phyloP scores from a whole-genome alignment of 495 filamentous ascomycete species.

The Podospora fimiseda region DNA sequence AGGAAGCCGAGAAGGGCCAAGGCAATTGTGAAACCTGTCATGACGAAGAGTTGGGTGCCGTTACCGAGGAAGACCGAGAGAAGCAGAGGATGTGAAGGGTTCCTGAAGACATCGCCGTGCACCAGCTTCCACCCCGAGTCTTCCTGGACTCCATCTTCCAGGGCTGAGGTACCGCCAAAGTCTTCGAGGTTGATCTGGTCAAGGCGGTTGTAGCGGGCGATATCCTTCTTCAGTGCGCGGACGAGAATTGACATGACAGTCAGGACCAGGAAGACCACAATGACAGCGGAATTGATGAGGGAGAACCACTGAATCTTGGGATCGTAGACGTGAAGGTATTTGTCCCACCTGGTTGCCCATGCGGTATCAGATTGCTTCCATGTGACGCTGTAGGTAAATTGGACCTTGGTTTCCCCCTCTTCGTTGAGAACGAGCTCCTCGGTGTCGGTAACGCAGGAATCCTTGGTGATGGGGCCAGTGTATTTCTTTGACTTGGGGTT shows the following conservation, averaged over 20 bases:
- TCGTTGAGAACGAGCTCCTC: conserved; percentile 59
- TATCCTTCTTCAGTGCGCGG: conserved; percentile 84
- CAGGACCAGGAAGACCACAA: conserved; percentile 83
- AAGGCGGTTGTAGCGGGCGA: conserved; percentile 88
- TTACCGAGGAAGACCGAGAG: conserved; percentile 87
- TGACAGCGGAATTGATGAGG: conserved; percentile 86
- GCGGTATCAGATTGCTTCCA: conserved; percentile 74
- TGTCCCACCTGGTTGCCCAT: conserved; percentile 97
- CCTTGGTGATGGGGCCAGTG: conserved; percentile 47
- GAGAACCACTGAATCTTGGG: conserved; percentile 98
- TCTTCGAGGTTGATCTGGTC: conserved; percentile 84
- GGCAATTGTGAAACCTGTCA: conserved; percentile 88
- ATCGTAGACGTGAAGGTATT: conserved; percentile 91
- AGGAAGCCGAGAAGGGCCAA: conserved; percentile 93
- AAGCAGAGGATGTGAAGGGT: conserved; percentile 73
- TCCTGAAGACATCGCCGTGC: conserved; percentile 93
- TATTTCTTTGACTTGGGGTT: conserved; percentile 66
- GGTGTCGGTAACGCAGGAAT: conserved; percentile 53
- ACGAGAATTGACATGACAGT: conserved; percentile 87
- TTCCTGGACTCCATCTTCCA: conserved; percentile 93
- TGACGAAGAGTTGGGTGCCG: conserved; percentile 93
- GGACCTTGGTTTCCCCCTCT: conserved; percentile 56
- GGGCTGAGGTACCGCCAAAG: conserved; percentile 62
- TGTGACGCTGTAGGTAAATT: conserved; percentile 85
- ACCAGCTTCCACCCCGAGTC: conserved; percentile 98